A percentile compares a stretch with the other conserved stretches of the same genome.
Conservation (phyloP, 768 basidiomycete genomes). For the Calocybe cyanea region DNA sequence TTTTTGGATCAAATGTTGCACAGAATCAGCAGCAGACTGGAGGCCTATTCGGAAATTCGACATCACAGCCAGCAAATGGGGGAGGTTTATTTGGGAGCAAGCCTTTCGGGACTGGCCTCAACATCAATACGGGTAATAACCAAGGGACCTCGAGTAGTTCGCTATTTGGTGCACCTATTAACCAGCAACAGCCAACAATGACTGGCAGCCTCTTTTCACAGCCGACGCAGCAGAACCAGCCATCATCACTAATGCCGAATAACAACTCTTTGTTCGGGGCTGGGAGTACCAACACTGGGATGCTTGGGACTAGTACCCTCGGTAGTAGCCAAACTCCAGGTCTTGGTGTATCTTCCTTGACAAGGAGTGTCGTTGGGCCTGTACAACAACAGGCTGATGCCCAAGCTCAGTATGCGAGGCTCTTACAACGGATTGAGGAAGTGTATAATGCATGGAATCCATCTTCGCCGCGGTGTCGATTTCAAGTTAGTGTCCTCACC, state of each 20-base stretch:
- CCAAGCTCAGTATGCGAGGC: conserved; percentile 50
- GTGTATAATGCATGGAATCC: conserved; percentile 74
- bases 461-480: conserved; percentile 63
- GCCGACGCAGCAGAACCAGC: conserved; percentile 24
- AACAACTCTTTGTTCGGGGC: conserved; percentile 21
- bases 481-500: conserved; percentile 54
- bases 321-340: conserved; percentile 28
- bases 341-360: conserved; percentile 29
- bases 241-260: conserved; percentile 19
- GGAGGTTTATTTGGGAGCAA: conserved; percentile 16
- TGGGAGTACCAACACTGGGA: conserved; percentile 18
- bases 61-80: conserved; percentile 7
- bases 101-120: conserved; percentile 21
- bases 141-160: conserved; percentile 16
- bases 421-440: conserved; percentile 57
- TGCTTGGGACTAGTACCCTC: conserved; percentile 22
- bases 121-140: conserved; percentile 22
- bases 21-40: conserved; percentile 18
- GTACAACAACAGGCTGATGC: conserved; percentile 54
- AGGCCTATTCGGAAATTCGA: conserved; percentile 27
- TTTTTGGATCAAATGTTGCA: conserved; percentile 28
- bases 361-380: conserved; percentile 31
- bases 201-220: conserved; percentile 18
- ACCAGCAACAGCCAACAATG: conserved; percentile 10
- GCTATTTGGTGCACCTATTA: conserved; percentile 21